Evolutionary conservation across 2,329 filamentous ascomycete genomes (phyloP), one percentile per base, ranked within the genome.

Genomic region (Emergomyces orientalis): DNA sequence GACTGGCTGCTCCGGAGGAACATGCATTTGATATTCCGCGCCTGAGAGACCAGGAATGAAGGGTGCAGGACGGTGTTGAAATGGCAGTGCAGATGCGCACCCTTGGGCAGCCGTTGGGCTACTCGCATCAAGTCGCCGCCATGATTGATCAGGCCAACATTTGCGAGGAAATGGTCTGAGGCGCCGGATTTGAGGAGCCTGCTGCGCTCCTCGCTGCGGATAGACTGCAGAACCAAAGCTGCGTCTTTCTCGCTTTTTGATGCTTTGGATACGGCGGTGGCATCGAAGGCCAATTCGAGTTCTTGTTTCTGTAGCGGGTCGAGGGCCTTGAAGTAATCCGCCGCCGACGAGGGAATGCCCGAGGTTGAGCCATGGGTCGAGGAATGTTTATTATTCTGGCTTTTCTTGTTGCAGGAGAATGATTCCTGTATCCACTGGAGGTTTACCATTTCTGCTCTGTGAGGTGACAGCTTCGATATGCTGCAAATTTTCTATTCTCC

Each of bases 31-130:
- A 61, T 22, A 47, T 56, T 30, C 14, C 60, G 32, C 7, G 60
- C 60, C 27, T 56, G 34, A 13, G 34, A 30, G 6, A 61, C 37
- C 13, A 61, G 60, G 30, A 61, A 61, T 13, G 60, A 61, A 39
- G 60, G 60, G 27, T 61, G 60, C 6, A 61, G 60, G 5, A 54
- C 32, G 6, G 60, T 61, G 25, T 61, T 61, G 51, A 61, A 61
- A 56, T 61, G 60, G 37, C 60, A 61, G 19, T 61, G 60, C 17
- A 61, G 60, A 47, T 61, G 60, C 14, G 60, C 60, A 4, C 60
- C 60, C 39, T 61, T 61, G 27, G 60, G 60, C 25, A 61, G 13
- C 49, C 22, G 5, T 30, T 25, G 51, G 17, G 60, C 47, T 7
- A 56, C 51, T 30, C 27, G 49, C 39, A 61, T 55, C 60, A 61